A percentile compares a stretch with the other conserved stretches of the same genome.
phyloP scores from a whole-genome alignment of 179 eudicot species.

The Spinacia oleracea region DNA sequence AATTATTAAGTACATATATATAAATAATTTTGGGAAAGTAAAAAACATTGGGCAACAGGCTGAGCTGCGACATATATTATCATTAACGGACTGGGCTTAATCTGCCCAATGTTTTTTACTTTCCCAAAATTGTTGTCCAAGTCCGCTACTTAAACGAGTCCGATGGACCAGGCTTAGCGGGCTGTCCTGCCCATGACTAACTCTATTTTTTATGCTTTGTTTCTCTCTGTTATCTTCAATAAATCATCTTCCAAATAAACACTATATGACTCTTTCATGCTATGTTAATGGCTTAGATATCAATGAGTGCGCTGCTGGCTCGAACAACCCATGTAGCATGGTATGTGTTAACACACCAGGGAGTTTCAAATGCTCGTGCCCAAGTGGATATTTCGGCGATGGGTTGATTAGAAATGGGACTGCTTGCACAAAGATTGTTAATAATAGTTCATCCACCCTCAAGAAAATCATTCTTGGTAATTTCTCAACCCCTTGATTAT shows the following conservation, averaged over 20 bases:
- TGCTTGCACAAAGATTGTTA: slow-evolving; percentile 33
- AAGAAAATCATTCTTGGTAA: slow-evolving; percentile 31
- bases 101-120: too few relatives aligned
- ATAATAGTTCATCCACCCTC: slow-evolving; percentile 10
- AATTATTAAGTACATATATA: too few relatives aligned
- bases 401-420: slow-evolving; percentile 29
- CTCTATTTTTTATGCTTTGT: too few relatives aligned
- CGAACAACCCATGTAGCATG: slow-evolving; percentile 34
- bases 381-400: slow-evolving; percentile 39
- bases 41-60: too few relatives aligned
- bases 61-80: too few relatives aligned
- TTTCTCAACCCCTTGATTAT: not conserved
- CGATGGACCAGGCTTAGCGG: too few relatives aligned
- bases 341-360: slow-evolving; percentile 47
- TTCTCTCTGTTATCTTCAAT: not conserved
- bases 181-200: too few relatives aligned
- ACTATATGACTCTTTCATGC: not conserved
- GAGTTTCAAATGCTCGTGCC: slow-evolving; percentile 44
- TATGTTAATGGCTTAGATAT: not conserved
- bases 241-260: not conserved
- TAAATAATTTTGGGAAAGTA: too few relatives aligned
- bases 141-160: too few relatives aligned
- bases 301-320: slow-evolving; percentile 5
- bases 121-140: too few relatives aligned
- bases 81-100: too few relatives aligned